Conservation (phyloP, 495 filamentous ascomycete genomes). For the Neurospora sp. region DNA sequence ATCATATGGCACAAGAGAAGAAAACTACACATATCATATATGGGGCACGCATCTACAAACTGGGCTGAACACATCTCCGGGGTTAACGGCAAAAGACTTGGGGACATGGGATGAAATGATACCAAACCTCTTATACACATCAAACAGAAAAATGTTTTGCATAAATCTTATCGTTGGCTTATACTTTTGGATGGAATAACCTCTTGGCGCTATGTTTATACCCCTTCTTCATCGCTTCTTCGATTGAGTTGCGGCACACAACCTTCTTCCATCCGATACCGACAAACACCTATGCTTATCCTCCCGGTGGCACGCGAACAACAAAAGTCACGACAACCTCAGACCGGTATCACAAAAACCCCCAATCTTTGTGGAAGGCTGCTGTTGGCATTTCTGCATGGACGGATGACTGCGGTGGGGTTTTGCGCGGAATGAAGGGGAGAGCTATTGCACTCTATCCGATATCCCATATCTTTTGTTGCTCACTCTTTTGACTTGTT, state of each 20-base stretch:
- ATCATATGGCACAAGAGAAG: neutral
- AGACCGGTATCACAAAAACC: neutral
- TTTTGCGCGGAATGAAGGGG: neutral
- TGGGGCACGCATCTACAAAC: neutral
- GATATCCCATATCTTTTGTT: too few relatives aligned
- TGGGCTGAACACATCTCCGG: neutral
- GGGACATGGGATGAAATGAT: neutral
- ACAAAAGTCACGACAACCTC: neutral
- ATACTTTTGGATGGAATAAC: neutral
- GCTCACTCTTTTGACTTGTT: too few relatives aligned
- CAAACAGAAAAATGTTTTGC: neutral
- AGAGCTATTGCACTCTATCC: too few relatives aligned
- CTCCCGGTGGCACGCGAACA: neutral
- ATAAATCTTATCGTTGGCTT: neutral
- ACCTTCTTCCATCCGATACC: neutral
- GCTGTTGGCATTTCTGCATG: neutral
- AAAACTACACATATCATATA: neutral
- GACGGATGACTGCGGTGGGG: too few relatives aligned
- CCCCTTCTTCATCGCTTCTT: neutral
- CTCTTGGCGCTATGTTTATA: neutral
- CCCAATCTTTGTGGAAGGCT: neutral
- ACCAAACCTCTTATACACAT: neutral
- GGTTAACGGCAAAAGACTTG: neutral
- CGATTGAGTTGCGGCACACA: neutral
- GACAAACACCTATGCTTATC: neutral